Evolutionary conservation across 2,329 filamentous ascomycete genomes (phyloP).

Genomic region (Thelonectria discophora): DNA sequence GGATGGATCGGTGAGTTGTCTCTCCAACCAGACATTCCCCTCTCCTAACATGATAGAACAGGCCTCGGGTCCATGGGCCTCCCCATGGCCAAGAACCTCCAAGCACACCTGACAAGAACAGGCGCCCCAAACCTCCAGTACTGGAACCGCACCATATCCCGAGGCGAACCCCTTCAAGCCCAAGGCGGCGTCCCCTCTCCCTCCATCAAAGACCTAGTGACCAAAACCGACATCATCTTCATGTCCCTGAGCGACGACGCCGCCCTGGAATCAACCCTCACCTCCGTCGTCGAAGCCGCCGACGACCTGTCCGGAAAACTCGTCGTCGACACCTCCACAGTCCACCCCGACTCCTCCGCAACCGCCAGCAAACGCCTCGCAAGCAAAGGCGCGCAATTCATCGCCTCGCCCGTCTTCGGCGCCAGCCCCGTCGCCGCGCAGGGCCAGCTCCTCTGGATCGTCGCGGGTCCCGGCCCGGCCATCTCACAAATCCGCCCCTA

Average conservation of each 20-base stretch:
- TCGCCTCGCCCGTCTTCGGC: conserved; percentile 60
- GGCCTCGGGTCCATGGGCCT: conserved; percentile 63
- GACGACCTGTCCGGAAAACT: conserved; percentile 49
- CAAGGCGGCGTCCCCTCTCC: conserved; percentile 41
- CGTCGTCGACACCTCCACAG: conserved; percentile 60
- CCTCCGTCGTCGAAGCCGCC: conserved; percentile 41
- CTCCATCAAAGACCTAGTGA: conserved; percentile 41
- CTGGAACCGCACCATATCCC: conserved; percentile 58
- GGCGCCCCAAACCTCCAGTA: conserved; percentile 47
- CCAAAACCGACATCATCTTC: conserved; percentile 48
- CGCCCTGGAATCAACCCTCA: conserved; percentile 48
- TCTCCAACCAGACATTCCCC: background rate
- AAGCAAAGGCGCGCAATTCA: conserved; percentile 46
- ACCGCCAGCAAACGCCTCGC: conserved; percentile 42
- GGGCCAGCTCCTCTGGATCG: conserved; percentile 56
- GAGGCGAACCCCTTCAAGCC: conserved; percentile 46
- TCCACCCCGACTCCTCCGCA: conserved; percentile 55
- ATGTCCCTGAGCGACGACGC: conserved; percentile 55
- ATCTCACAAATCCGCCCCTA: conserved; percentile 49
- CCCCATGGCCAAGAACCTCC: conserved; percentile 59
- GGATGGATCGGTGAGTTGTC: conserved; percentile 25
- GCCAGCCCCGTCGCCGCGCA: conserved; percentile 58
- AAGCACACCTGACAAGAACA: conserved; percentile 48
- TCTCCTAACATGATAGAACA: conserved; percentile 2
- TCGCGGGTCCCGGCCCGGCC: conserved; percentile 52